phyloP scores from a whole-genome alignment of 2,329 filamentous ascomycete species.

The Catunica adiposa region DNA sequence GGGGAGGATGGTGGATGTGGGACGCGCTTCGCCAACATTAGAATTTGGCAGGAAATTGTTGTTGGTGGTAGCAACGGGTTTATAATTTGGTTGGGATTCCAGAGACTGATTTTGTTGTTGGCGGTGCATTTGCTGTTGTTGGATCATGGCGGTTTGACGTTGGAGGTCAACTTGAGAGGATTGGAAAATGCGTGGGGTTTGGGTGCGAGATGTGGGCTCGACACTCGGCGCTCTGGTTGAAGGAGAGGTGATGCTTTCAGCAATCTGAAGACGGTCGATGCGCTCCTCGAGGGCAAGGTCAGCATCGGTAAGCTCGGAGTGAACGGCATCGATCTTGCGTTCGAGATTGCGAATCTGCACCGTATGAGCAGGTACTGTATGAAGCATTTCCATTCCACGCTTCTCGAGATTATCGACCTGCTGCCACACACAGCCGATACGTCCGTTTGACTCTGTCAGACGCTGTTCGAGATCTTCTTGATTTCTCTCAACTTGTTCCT shows the following conservation, averaged over 20 bases:
- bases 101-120: conserved; percentile 5
- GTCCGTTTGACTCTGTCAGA: conserved; percentile 37
- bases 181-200: neutral
- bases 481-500: conserved; percentile 37
- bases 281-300: conserved; percentile 38
- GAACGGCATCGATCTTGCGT: conserved; percentile 19
- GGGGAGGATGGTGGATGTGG: conserved; percentile 12
- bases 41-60: neutral
- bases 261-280: conserved; percentile 29
- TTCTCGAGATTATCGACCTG: conserved; percentile 31
- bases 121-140: conserved; percentile 8
- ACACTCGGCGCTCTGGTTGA: neutral
- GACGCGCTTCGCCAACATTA: conserved; percentile 4
- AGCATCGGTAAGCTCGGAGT: conserved; percentile 31
- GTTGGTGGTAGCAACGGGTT: neutral
- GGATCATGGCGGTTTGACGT: neutral
- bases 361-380: conserved; percentile 8
- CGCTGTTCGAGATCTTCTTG: conserved; percentile 35
- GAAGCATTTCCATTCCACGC: conserved; percentile 15
- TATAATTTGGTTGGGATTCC: neutral
- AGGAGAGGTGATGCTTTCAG: conserved; percentile 8
- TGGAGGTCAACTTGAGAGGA: neutral
- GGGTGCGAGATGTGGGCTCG: neutral
- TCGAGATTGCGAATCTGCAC: conserved; percentile 10
- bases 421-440: conserved; percentile 38